Conservation (phyloP, 2,329 filamentous ascomycete species). For the Beauveria scarabaeidicola region DNA sequence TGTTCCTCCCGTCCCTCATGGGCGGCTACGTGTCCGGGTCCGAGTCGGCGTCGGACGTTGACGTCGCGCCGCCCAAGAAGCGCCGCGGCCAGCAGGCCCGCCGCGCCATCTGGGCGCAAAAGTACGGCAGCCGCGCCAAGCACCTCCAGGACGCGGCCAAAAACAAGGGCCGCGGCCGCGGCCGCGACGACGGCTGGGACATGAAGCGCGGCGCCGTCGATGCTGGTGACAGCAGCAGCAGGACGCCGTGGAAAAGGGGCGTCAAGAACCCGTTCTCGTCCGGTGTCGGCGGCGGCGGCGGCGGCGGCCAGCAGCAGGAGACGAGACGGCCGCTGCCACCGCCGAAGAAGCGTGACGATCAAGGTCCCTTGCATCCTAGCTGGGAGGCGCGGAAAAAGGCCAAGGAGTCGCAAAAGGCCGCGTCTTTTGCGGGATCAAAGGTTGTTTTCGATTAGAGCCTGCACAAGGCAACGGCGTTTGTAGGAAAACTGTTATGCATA, state of each 20-base stretch:
- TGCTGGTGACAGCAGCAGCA: constrained; percentile 23
- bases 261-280: constrained; percentile 28
- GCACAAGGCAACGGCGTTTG: background rate
- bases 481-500: background rate
- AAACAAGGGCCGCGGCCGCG: constrained; percentile 15
- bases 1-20: constrained; percentile 69
- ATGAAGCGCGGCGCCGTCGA: constrained; percentile 46
- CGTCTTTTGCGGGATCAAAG: constrained; percentile 48
- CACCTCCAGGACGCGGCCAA: constrained; percentile 43
- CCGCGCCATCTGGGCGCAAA: constrained; percentile 72
- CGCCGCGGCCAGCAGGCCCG: constrained; percentile 74
- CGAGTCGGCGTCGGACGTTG: constrained; percentile 60
- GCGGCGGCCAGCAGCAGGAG: constrained; percentile 10
- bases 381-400: constrained; percentile 57
- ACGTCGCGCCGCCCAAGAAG: constrained; percentile 54
- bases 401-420: constrained; percentile 46
- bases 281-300: constrained; percentile 13
- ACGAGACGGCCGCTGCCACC: constrained; percentile 19
- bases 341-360: constrained; percentile 36
- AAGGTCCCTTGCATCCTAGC: constrained; percentile 52
- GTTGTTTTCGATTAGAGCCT: constrained; percentile 45
- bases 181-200: constrained; percentile 49
- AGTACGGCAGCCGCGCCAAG: constrained; percentile 63
- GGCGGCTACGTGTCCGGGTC: constrained; percentile 73
- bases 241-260: constrained; percentile 47